Conservation (phyloP, 2,329 filamentous ascomycete species). For the Periglandula ipomoeae region DNA sequence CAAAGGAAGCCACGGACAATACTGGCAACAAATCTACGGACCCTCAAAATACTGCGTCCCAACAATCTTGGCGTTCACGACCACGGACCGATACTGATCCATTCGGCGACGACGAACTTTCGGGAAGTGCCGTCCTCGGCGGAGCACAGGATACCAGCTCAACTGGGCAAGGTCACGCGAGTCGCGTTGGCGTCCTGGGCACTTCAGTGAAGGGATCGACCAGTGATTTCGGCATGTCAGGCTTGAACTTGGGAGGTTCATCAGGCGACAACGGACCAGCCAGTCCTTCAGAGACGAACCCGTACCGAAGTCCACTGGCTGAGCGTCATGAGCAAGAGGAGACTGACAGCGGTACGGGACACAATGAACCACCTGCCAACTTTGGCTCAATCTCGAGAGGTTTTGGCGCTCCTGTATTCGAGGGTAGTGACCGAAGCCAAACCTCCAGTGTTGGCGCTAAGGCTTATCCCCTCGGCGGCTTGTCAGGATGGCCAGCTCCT, state of each 20-base stretch:
- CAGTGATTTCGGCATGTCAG: conserved; percentile 54
- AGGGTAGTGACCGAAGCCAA: conserved; percentile 82
- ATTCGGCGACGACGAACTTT: conserved; percentile 57
- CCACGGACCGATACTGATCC: conserved; percentile 67
- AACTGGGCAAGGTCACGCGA: conserved; percentile 18
- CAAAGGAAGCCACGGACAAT: conserved; percentile 66
- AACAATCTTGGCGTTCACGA: conserved; percentile 47
- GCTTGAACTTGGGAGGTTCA: conserved; percentile 47
- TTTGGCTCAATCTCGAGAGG: conserved; percentile 49
- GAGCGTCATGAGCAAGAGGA: conserved; percentile 61
- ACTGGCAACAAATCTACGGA: conserved; percentile 42
- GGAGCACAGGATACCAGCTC: conserved; percentile 62
- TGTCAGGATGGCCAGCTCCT: conserved; percentile 54
- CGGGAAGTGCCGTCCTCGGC: conserved; percentile 64
- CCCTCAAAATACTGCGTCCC: conserved; percentile 29
- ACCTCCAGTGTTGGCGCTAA: conserved; percentile 81
- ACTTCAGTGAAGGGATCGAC: conserved; percentile 46
- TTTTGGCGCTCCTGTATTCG: conserved; percentile 42
- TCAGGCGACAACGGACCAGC: conserved; percentile 59
- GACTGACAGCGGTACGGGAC: conserved; percentile 39
- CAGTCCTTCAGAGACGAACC: conserved; percentile 93
- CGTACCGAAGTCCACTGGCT: conserved; percentile 82
- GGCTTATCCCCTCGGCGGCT: conserved; percentile 56
- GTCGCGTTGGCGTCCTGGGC: conserved; percentile 35
- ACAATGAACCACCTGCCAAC: conserved; percentile 30